Conservation (phyloP, 78 protist genomes). For the Monocercomonoides exilis region DNA sequence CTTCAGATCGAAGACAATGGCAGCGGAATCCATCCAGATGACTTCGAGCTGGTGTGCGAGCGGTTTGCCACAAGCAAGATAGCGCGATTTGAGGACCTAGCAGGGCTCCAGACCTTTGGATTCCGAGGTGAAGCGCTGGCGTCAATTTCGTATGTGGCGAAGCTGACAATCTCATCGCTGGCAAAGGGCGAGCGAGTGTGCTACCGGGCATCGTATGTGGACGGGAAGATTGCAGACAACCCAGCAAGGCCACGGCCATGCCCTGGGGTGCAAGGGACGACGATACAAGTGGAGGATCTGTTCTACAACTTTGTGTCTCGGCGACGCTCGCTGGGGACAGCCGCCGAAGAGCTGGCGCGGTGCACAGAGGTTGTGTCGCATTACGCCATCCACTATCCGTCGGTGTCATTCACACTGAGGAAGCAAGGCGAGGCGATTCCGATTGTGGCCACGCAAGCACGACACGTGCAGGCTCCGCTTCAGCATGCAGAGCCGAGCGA, state of each 20-base stretch:
- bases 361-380: conserved; percentile 21
- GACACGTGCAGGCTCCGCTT: background rate
- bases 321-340: conserved; percentile 42
- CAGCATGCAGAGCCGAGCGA: conserved; percentile 12
- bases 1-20: conserved; percentile 84
- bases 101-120: conserved; percentile 59
- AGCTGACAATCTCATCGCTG: conserved; percentile 65
- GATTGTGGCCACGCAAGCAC: background rate
- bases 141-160: conserved; percentile 77
- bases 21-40: conserved; percentile 70
- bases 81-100: conserved; percentile 67
- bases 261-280: conserved; percentile 71
- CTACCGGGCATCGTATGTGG: conserved; percentile 44
- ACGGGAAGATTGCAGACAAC: conserved; percentile 47
- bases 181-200: conserved; percentile 37
- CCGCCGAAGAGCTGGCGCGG: conserved; percentile 66
- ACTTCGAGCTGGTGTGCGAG: conserved; percentile 74
- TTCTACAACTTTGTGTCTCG: conserved; percentile 76
- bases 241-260: conserved; percentile 52
- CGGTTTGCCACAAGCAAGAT: conserved; percentile 82
- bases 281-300: conserved; percentile 71
- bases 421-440: conserved; percentile 31
- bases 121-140: conserved; percentile 97
- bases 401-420: conserved; percentile 44
- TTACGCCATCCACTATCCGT: conserved; percentile 62